These are phyloP conservation scores for Furcasterigmium furcatum DNA, from an alignment of 2,329 filamentous ascomycete genomes.

Conservation along the genomic window DNA sequence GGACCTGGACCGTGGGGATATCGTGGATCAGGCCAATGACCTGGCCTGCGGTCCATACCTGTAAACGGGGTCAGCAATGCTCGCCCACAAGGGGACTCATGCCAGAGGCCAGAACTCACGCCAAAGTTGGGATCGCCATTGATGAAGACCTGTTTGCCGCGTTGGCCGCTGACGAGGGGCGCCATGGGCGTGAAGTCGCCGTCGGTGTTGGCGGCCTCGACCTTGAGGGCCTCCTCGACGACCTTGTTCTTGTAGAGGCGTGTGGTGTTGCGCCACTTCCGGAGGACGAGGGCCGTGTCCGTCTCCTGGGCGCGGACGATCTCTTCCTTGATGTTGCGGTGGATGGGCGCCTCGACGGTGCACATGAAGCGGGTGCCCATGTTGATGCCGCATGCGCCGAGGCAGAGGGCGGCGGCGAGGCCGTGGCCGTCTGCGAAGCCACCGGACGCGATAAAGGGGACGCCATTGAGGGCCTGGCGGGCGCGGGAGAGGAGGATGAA, in stretches of 20 bases:
- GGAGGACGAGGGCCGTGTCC: constrained; percentile 83
- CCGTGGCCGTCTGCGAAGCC: constrained; percentile 95
- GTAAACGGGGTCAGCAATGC: constrained; percentile 12
- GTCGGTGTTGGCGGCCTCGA: constrained; percentile 78
- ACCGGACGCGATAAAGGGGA: constrained; percentile 93
- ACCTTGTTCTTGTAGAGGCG: constrained; percentile 91
- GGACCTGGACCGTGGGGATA: constrained; percentile 69
- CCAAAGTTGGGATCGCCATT: constrained; percentile 90
- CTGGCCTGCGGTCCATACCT: constrained; percentile 97
- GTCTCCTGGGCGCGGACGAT: constrained; percentile 88
- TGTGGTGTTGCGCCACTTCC: constrained; percentile 90
- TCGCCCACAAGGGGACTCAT: background rate
- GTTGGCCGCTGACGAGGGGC: constrained; percentile 82
- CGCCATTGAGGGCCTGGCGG: constrained; percentile 68
- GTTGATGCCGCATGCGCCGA: constrained; percentile 93
- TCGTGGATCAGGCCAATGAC: constrained; percentile 89
- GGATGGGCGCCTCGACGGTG: constrained; percentile 89
- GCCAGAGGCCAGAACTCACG: constrained; percentile 50
- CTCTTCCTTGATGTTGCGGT: constrained; percentile 87
- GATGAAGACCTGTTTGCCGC: constrained; percentile 86
- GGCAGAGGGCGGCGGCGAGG: constrained; percentile 81
- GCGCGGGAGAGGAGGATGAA: constrained; percentile 85
- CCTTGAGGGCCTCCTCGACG: constrained; percentile 71
- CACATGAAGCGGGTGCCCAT: constrained; percentile 99
- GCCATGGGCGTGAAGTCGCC: constrained; percentile 90